Percentiles rank a stretch among this genome's conserved stretches.
Evolutionary conservation across 176 grass and related monocot species (phyloP).

Genomic region (Zoysia pacifica): DNA sequence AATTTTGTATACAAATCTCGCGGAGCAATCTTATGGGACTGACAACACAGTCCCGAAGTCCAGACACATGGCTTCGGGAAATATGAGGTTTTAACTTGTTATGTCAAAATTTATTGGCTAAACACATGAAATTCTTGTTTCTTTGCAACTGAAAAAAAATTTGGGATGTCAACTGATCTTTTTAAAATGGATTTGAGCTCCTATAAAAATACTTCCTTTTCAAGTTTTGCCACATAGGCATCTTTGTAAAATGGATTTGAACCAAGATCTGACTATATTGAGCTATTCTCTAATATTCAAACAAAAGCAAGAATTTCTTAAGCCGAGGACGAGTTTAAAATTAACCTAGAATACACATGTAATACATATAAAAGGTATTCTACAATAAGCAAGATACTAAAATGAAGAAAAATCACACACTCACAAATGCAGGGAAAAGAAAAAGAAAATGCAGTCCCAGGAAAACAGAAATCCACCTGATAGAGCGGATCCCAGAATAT

Average conservation of each 20-base stretch:
- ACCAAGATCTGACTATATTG: not conserved
- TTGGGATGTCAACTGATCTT: too few relatives aligned
- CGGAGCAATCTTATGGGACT: not conserved
- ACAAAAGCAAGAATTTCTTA: not conserved
- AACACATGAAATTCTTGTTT: too few relatives aligned
- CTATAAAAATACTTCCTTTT: not conserved
- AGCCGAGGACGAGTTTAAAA: not conserved
- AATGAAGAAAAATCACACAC: too few relatives aligned
- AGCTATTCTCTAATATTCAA: not conserved
- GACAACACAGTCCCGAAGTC: too few relatives aligned
- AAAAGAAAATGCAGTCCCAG: too few relatives aligned
- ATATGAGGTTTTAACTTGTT: not conserved
- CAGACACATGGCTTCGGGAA: not conserved
- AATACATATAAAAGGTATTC: not conserved
- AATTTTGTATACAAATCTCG: not conserved
- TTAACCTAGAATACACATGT: not conserved
- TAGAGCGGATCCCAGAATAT: too few relatives aligned
- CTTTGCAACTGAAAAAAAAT: too few relatives aligned
- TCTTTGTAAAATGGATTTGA: conserved; percentile 14
- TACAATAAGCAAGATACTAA: too few relatives aligned
- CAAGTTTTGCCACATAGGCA: not conserved
- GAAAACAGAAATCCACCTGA: too few relatives aligned
- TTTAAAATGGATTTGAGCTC: not conserved
- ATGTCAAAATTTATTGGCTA: not conserved
- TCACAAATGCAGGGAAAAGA: too few relatives aligned